Evolutionary conservation across 208 protist species (phyloP), one percentile per base, ranked within the genome.

Genomic region (Blastocrithidia nonstop): DNA sequence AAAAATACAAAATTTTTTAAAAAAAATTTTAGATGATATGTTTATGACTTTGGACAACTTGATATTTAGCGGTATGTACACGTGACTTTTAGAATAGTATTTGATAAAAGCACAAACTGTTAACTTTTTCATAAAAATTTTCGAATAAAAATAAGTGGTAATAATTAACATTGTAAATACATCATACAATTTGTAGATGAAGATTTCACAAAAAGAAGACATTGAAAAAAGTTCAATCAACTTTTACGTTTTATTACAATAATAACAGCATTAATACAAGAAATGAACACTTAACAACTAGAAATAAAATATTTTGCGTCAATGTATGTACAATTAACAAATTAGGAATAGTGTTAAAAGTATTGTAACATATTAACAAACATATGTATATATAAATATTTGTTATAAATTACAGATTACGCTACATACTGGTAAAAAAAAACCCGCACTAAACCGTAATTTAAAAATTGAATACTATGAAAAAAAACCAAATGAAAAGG

Each of bases 71-170:
- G n/a, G n/a, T n/a, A n/a, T n/a, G n/a, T n/a, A n/a, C n/a, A n/a
- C n/a, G n/a, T n/a, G n/a, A n/a, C n/a, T n/a, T n/a, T n/a, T n/a
- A n/a, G n/a, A n/a, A n/a, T n/a, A n/a, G n/a, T n/a, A n/a, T n/a
- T n/a, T n/a, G n/a, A n/a, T n/a, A n/a, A n/a, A n/a, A n/a, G n/a
- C n/a, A n/a, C n/a, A n/a, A n/a, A n/a, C n/a, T n/a, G n/a, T n/a
- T n/a, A n/a, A n/a, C n/a, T n/a, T n/a, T n/a, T n/a, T n/a, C n/a
- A n/a, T n/a, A n/a, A n/a, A n/a, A n/a, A n/a, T n/a, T n/a, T n/a
- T n/a, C n/a, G n/a, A n/a, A n/a, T n/a, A n/a, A n/a, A n/a, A 36
- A 45, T 35, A 29, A 31, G 20, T 22, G 32, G 43, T 47, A 47
- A 42, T 19, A 44, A 46, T 13, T 46, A 19, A 51, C 22, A 43